These are phyloP conservation scores for Tetrapyrgos nigripes DNA, from an alignment of 1,284 basidiomycete species.

Conservation along the genomic window DNA sequence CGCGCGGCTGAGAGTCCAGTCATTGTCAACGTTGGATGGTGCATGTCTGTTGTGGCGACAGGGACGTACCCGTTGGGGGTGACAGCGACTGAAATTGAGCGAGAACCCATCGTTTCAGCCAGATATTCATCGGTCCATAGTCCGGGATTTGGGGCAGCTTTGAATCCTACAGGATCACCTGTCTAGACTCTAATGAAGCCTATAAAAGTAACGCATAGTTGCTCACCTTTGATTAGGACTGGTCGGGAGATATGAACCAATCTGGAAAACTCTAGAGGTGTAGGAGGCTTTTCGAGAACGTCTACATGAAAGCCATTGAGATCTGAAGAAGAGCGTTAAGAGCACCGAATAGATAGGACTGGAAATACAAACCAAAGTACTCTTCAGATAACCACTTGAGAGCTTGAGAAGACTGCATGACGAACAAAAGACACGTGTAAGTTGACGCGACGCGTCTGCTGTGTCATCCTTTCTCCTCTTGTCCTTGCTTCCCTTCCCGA, in stretches of 20 bases:
- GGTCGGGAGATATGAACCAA: slow-evolving; percentile 81
- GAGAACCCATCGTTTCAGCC: slow-evolving; percentile 55
- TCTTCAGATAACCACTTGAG: slow-evolving; percentile 54
- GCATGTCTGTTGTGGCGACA: neutral
- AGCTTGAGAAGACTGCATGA: neutral
- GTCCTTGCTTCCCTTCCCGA: too few species aligned
- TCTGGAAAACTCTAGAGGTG: slow-evolving; percentile 75
- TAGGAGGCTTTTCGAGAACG: slow-evolving; percentile 63
- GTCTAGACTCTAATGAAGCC: slow-evolving; percentile 10
- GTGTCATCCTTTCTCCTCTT: too few species aligned
- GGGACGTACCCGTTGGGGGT: slow-evolving; percentile 81
- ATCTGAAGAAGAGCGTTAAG: slow-evolving; percentile 45
- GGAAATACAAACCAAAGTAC: slow-evolving; percentile 53
- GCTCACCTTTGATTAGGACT: slow-evolving; percentile 72
- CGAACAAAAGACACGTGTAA: neutral
- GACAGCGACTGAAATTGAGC: slow-evolving; percentile 73
- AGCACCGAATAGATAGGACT: slow-evolving; percentile 5
- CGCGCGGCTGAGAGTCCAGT: slow-evolving; percentile 63
- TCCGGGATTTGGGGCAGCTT: slow-evolving; percentile 42
- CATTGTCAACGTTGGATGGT: neutral
- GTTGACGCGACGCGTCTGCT: neutral
- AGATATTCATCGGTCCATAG: slow-evolving; percentile 76
- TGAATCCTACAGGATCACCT: slow-evolving; percentile 40
- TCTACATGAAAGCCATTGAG: slow-evolving; percentile 69
- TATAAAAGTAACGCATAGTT: neutral